Conservation (phyloP, 345 rosid species). For the Firmiana major region DNA sequence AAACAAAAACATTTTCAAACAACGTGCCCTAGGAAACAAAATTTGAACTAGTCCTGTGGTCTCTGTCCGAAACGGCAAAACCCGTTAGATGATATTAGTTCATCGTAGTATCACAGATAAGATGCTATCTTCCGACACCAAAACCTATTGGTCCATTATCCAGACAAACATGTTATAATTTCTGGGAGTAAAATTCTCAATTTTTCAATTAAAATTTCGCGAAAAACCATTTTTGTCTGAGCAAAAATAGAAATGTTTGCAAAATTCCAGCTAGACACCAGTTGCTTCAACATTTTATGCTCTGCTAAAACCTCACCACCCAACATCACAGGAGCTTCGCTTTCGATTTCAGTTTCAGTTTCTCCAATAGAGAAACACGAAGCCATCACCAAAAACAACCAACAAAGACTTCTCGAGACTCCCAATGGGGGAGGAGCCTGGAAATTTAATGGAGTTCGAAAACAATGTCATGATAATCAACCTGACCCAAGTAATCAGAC, state of each 20-base stretch:
- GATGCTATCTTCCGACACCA: background rate
- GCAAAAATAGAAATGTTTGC: constrained; percentile 36
- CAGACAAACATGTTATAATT: background rate
- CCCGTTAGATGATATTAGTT: too few relatives aligned
- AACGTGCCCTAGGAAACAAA: too few relatives aligned
- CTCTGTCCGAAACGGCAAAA: background rate
- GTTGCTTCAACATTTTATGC: constrained; percentile 41
- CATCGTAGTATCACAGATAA: too few relatives aligned
- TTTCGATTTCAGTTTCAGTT: constrained; percentile 25
- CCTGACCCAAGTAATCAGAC: constrained; percentile 21
- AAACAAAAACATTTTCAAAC: too few relatives aligned
- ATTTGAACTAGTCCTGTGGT: background rate
- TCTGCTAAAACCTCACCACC: constrained; percentile 39
- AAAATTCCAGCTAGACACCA: constrained; percentile 49
- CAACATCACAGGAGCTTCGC: constrained; percentile 24
- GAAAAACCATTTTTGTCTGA: background rate
- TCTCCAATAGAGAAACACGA: constrained; percentile 38
- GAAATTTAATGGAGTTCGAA: constrained; percentile 23
- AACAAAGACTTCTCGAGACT: constrained; percentile 28
- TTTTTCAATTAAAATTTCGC: background rate
- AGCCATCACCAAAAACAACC: constrained; percentile 27
- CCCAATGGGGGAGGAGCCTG: constrained; percentile 24
- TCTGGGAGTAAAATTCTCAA: background rate
- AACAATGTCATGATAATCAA: constrained; percentile 27
- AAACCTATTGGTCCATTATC: background rate